Percentiles rank a stretch among this genome's conserved stretches.
Evolutionary conservation across 108 stramenopile species (phyloP).

Genomic region (Nitzschia sp.): DNA sequence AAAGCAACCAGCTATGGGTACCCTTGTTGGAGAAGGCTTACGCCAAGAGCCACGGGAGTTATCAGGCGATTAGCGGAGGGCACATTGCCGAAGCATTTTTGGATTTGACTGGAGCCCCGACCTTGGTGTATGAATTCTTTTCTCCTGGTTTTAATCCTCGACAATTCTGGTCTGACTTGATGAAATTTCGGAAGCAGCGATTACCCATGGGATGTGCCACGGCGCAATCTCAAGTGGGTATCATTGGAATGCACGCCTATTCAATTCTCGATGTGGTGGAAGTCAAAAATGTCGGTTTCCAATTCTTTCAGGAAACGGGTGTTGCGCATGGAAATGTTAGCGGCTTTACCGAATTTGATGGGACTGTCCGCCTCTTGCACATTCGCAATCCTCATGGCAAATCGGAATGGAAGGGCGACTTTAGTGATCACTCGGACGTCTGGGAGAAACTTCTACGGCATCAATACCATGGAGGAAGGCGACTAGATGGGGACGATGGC

Average conservation of each 20-base stretch:
- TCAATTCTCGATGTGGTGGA: conserved; percentile 89
- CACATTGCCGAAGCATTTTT: conserved; percentile 84
- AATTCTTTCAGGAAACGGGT: conserved; percentile 61
- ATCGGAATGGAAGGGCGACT: conserved; percentile 81
- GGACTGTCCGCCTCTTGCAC: conserved; percentile 73
- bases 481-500: not conserved
- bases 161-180: conserved; percentile 61
- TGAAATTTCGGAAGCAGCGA: conserved; percentile 37
- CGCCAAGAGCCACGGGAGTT: conserved; percentile 90
- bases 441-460: conserved; percentile 57
- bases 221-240: conserved; percentile 53
- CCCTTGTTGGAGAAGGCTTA: conserved; percentile 97
- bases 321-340: conserved; percentile 50
- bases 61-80: conserved; percentile 69
- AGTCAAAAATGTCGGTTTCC: conserved; percentile 55
- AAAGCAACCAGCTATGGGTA: conserved; percentile 89
- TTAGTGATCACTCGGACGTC: conserved; percentile 45
- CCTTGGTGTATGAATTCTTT: conserved; percentile 42
- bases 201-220: conserved; percentile 87
- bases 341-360: conserved; percentile 69
- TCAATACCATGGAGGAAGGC: conserved; percentile 25
- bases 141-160: conserved; percentile 49
- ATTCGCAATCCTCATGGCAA: conserved; percentile 83
- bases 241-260: conserved; percentile 94
- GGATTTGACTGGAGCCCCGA: conserved; percentile 84